phyloP scores from a whole-genome alignment of 2,329 filamentous ascomycete species.

The Fusarium hainanense region DNA sequence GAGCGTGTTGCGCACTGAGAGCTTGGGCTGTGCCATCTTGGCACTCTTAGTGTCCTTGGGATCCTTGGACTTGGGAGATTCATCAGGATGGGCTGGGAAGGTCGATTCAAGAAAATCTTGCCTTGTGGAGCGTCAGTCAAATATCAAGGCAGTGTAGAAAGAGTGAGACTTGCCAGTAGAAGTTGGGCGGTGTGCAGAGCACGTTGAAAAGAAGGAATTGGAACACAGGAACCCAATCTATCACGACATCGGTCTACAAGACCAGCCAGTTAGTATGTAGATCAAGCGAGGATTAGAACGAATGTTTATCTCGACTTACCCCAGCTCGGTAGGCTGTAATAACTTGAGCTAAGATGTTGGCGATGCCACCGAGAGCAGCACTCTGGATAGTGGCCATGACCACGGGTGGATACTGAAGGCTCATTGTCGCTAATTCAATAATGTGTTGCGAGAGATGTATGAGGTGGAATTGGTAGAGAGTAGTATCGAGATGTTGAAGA shows the following conservation, averaged over 20 bases:
- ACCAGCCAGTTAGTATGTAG: background rate
- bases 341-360: slow-evolving; percentile 78
- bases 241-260: slow-evolving; percentile 64
- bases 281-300: background rate
- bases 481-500: background rate
- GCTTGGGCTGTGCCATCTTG: slow-evolving; percentile 51
- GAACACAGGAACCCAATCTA: slow-evolving; percentile 76
- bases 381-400: slow-evolving; percentile 72
- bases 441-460: background rate
- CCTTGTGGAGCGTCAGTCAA: slow-evolving; percentile 53
- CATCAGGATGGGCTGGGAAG: slow-evolving; percentile 73
- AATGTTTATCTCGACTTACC: slow-evolving; percentile 55
- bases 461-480: background rate
- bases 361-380: slow-evolving; percentile 71
- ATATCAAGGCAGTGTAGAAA: slow-evolving; percentile 19
- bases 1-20: slow-evolving; percentile 72
- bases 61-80: slow-evolving; percentile 53
- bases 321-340: slow-evolving; percentile 71
- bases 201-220: slow-evolving; percentile 82
- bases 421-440: slow-evolving; percentile 36
- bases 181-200: slow-evolving; percentile 83
- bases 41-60: slow-evolving; percentile 48
- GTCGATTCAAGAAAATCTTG: slow-evolving; percentile 79
- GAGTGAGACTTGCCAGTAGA: slow-evolving; percentile 72
- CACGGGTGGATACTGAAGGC: slow-evolving; percentile 58